These are phyloP conservation scores for Penicillium ucsense DNA, from an alignment of 495 filamentous ascomycete species.

Conservation along the genomic window DNA sequence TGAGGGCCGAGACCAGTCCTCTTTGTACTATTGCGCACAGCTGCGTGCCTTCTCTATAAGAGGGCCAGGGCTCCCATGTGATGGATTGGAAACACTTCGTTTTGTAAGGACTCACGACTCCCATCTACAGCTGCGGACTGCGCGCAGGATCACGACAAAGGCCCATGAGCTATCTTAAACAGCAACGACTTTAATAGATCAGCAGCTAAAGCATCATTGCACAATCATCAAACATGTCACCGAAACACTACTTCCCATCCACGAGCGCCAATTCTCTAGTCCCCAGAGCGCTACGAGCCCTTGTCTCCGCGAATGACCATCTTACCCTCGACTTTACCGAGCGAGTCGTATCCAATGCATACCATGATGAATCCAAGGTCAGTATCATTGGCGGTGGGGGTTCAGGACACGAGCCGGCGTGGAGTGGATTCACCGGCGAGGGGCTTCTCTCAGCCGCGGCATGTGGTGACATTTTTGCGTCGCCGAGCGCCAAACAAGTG, in stretches of 20 bases:
- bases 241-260: conserved; percentile 7
- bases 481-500: conserved; percentile 8
- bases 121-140: too few species aligned
- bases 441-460: conserved; percentile 9
- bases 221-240: conserved; percentile 3
- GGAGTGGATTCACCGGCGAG: conserved; percentile 8
- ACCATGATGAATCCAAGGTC: conserved; percentile 7
- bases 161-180: too few species aligned
- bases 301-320: conserved; percentile 5
- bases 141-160: too few species aligned
- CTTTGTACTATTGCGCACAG: too few species aligned
- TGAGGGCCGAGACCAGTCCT: too few species aligned
- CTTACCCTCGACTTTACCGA: conserved; percentile 1
- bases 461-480: conserved; percentile 8
- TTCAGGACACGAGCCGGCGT: conserved; percentile 8
- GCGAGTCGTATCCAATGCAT: conserved; percentile 4
- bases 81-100: too few species aligned
- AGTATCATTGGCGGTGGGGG: conserved; percentile 11
- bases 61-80: too few species aligned
- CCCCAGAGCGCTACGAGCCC: conserved; percentile 2
- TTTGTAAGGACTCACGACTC: too few species aligned
- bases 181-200: too few species aligned
- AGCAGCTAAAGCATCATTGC: too few species aligned
- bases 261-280: conserved; percentile 9
- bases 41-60: too few species aligned